Conservation (phyloP, 208 protist genomes). For the Trypanosoma melophagium region DNA sequence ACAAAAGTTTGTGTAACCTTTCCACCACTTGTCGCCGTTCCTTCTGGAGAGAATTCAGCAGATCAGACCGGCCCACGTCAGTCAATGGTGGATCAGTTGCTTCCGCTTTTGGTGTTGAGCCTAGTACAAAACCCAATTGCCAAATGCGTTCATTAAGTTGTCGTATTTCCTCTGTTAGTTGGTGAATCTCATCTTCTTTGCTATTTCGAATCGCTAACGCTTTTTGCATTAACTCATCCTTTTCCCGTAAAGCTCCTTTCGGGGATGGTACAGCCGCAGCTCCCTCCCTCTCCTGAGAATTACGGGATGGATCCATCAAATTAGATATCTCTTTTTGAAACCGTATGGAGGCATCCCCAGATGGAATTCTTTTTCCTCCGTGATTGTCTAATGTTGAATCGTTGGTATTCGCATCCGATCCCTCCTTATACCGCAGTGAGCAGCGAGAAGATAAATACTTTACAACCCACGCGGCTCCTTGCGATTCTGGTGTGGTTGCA, state of each 20-base stretch:
- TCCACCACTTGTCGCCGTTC: constrained; percentile 51
- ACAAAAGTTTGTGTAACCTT: constrained; percentile 48
- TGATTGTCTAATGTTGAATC: no score
- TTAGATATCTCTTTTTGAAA: constrained; percentile 4
- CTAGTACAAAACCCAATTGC: constrained; percentile 60
- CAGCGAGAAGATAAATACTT: not conserved
- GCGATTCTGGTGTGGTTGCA: not conserved
- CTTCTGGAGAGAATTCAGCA: constrained; percentile 35
- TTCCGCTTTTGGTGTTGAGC: constrained; percentile 5
- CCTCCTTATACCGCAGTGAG: not conserved
- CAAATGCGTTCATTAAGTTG: constrained; percentile 79
- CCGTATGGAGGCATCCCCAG: not conserved
- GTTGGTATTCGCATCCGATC: not conserved
- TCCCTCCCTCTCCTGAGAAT: not conserved
- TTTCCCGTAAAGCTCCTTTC: not conserved
- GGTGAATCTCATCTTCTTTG: constrained; percentile 70
- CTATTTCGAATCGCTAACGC: constrained; percentile 53
- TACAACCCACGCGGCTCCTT: not conserved
- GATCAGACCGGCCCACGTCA: constrained; percentile 8
- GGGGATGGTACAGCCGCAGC: not conserved
- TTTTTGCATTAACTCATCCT: constrained; percentile 52
- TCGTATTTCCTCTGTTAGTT: constrained; percentile 70
- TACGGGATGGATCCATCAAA: not conserved
- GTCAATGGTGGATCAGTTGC: not conserved
- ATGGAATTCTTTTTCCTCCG: not conserved